phyloP scores from a whole-genome alignment of 108 stramenopile genomes.

The Pseudonitzschia multistriata region DNA sequence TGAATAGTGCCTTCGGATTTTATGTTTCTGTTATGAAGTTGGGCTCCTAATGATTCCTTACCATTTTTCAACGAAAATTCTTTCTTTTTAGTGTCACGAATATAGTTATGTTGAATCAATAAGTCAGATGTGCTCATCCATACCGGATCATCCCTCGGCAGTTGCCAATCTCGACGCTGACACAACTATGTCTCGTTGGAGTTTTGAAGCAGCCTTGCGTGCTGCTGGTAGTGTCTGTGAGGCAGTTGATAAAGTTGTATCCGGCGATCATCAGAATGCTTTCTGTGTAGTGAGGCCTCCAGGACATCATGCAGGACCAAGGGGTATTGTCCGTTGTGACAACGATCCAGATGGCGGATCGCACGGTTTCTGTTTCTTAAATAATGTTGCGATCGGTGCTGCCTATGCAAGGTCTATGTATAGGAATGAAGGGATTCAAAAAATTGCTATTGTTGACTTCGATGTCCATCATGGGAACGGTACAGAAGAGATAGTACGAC shows the following conservation, averaged over 20 bases:
- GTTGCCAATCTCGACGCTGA: conserved; percentile 84
- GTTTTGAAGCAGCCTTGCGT: conserved; percentile 84
- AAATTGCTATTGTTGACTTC: conserved; percentile 88
- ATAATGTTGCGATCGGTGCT: conserved; percentile 98
- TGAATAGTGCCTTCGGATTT: no score
- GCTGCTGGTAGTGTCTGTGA: conserved; percentile 90
- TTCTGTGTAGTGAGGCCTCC: conserved; percentile 98
- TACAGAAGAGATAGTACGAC: conserved; percentile 91
- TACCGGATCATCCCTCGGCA: conserved; percentile 82
- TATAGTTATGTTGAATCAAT: conserved; percentile 87
- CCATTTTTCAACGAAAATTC: not conserved
- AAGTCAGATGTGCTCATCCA: conserved; percentile 65
- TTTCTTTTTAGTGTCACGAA: conserved; percentile 56
- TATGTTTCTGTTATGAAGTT: no score
- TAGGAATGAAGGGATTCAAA: conserved; percentile 77
- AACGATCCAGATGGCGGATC: conserved; percentile 87
- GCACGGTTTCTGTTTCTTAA: conserved; percentile 97
- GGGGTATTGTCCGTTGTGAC: conserved; percentile 89
- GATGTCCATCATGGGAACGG: conserved; percentile 98
- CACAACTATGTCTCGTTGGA: conserved; percentile 85
- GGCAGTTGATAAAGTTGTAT: conserved; percentile 83
- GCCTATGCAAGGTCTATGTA: conserved; percentile 94
- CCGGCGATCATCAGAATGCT: conserved; percentile 78
- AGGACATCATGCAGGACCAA: conserved; percentile 97
- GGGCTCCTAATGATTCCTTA: no score